Evolutionary conservation across 2,329 filamentous ascomycete species (phyloP).

Genomic region (Anisogramma anomala): DNA sequence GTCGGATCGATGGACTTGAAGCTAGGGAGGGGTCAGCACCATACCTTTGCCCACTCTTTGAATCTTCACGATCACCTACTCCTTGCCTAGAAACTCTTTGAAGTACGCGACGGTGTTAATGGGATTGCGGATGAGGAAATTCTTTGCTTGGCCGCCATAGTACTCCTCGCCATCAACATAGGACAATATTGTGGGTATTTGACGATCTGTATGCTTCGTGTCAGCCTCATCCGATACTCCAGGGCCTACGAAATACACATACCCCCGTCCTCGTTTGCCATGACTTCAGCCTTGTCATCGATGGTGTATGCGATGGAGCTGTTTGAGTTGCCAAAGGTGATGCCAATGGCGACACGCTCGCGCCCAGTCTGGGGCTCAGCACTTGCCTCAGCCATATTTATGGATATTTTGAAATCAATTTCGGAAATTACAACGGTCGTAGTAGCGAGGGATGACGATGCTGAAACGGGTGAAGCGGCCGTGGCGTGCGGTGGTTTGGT

Average conservation of each 20-base stretch:
- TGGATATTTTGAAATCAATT: not conserved
- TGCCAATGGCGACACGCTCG: constrained; percentile 70
- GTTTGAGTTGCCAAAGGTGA: constrained; percentile 97
- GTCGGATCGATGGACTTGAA: constrained; percentile 96
- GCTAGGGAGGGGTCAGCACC: constrained; percentile 26
- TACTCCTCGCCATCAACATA: constrained; percentile 96
- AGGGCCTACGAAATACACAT: constrained; percentile 23
- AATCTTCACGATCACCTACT: too few relatives aligned
- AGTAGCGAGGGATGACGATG: constrained; percentile 8
- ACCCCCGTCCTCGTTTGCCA: constrained; percentile 98
- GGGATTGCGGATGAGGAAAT: constrained; percentile 82
- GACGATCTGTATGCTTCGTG: constrained; percentile 56
- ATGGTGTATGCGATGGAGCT: constrained; percentile 90
- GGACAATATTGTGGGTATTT: constrained; percentile 88
- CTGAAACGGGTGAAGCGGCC: too few relatives aligned
- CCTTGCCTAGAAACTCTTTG: constrained; percentile 88
- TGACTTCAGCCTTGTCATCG: constrained; percentile 93
- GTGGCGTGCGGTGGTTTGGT: too few relatives aligned
- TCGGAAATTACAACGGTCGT: not conserved
- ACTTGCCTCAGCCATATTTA: constrained; percentile 36
- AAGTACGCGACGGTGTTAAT: constrained; percentile 93
- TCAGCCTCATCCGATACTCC: not conserved
- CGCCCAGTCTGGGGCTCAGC: constrained; percentile 35
- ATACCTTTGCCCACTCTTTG: too few relatives aligned
- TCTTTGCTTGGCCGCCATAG: constrained; percentile 89